Evolutionary conservation across 768 basidiomycete species (phyloP).

Genomic region (Brasilioporus rufonigricans): DNA sequence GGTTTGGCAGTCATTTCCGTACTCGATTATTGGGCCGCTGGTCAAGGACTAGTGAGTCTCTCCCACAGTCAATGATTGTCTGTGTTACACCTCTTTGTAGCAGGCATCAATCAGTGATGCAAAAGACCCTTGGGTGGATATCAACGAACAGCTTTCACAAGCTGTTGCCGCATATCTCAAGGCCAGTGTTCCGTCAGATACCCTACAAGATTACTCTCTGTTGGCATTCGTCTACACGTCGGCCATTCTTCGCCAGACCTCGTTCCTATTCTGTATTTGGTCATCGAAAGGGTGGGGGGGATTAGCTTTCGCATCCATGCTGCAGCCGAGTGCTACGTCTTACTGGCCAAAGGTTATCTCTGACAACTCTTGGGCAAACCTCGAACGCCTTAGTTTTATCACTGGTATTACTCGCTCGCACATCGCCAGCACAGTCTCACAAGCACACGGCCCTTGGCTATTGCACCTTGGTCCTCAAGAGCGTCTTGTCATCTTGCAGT

Average conservation of each 20-base stretch:
- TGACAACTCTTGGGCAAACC: slow-evolving; percentile 45
- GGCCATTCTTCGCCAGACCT: slow-evolving; percentile 68
- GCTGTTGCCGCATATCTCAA: slow-evolving; percentile 60
- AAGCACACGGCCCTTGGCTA: slow-evolving; percentile 86
- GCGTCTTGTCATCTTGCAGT: slow-evolving; percentile 67
- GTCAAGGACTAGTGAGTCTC: slow-evolving; percentile 64
- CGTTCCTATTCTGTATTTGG: slow-evolving; percentile 77
- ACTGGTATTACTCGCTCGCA: slow-evolving; percentile 70
- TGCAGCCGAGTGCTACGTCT: slow-evolving; percentile 60
- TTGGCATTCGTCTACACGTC: slow-evolving; percentile 65
- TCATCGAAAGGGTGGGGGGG: slow-evolving; percentile 87
- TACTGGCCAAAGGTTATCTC: slow-evolving; percentile 60
- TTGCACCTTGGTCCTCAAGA: slow-evolving; percentile 76
- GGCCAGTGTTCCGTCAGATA: slow-evolving; percentile 47
- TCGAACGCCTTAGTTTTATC: slow-evolving; percentile 64
- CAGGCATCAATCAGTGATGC: slow-evolving; percentile 49
- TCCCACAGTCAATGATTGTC: not conserved
- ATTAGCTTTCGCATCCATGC: slow-evolving; percentile 70
- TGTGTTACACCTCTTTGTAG: slow-evolving; percentile 34
- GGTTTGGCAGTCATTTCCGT: slow-evolving; percentile 77
- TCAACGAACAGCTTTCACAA: slow-evolving; percentile 71
- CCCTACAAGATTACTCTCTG: slow-evolving; percentile 56
- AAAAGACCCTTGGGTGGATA: slow-evolving; percentile 75
- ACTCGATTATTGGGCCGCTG: slow-evolving; percentile 80
- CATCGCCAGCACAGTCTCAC: slow-evolving; percentile 63